A percentile compares a stretch with the other conserved stretches of the same genome.
Conservation (phyloP, 1,139 yeast species). For the Yamadazyma siamensis region DNA sequence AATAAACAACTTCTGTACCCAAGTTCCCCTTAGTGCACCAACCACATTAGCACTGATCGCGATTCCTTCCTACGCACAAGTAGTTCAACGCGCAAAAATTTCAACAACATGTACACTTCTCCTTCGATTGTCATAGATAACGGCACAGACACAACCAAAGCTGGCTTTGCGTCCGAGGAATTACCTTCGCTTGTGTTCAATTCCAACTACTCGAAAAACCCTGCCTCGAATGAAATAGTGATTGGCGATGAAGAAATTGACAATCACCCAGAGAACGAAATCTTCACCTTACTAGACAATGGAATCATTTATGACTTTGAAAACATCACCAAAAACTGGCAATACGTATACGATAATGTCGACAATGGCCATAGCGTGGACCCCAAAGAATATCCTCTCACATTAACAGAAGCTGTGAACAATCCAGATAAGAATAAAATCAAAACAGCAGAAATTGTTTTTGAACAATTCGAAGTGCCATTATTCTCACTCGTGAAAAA, state of each 20-base stretch:
- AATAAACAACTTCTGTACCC: no score
- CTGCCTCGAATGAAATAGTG: constrained; percentile 24
- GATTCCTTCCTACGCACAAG: no score
- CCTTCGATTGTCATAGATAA: constrained; percentile 66
- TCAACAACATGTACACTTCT: constrained; percentile 8
- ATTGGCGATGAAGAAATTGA: constrained; percentile 53
- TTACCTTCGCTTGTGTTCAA: constrained; percentile 59
- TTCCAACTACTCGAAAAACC: constrained; percentile 48
- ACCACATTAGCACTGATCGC: no score
- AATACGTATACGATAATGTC: constrained; percentile 50
- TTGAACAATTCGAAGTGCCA: constrained; percentile 64
- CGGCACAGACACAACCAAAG: constrained; percentile 63
- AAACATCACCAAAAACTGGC: constrained; percentile 56
- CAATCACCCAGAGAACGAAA: constrained; percentile 42
- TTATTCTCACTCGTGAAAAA: constrained; percentile 64
- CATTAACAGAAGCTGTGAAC: constrained; percentile 66
- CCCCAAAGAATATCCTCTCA: constrained; percentile 57
- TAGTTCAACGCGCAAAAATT: constrained; percentile 2
- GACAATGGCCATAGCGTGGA: constrained; percentile 40
- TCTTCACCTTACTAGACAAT: constrained; percentile 61
- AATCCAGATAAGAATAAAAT: constrained; percentile 50
- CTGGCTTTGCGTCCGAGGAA: constrained; percentile 68
- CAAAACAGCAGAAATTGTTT: constrained; percentile 58
- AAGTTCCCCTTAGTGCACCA: no score
- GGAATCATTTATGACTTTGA: constrained; percentile 69